Evolutionary conservation across 129 eudicot species (phyloP), one percentile per base, ranked within the genome.

Genomic region (Tanacetum coccineum): DNA sequence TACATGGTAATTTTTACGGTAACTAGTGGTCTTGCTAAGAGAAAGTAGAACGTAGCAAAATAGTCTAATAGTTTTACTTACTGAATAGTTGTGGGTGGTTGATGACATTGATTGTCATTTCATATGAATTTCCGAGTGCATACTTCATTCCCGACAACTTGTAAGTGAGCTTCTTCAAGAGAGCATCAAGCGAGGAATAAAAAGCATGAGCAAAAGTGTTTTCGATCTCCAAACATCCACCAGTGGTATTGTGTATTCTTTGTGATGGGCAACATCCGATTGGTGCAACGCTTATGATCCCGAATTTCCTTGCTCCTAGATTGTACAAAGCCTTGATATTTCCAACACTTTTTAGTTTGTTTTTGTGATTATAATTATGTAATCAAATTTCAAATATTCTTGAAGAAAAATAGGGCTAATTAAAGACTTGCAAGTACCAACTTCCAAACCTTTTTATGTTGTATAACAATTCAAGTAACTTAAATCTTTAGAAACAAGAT

Each of bases 191-290:
- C 6, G 79, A 72, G 52, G 81, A 53, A 64, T 79, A 70, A 68
- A 84, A 87, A 45, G 70, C 15, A 32, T 42, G 22, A 49, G 88
- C 85, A 26, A 84, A 63, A 3, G 78, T 72, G 25, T 87, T 87
- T 53, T 55, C 56, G 1, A 76, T 61, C 59, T 72, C 86, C 30
- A 79, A 67, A 70, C 95, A 84, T 61, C 80, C 95, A 2, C 84
- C 79, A 1, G 75, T 74, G 19, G 70, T 59, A 4, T 74, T 79
- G 12, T 66, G 30, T n/a, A 81, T 32, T 63, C 95, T 79, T 39
- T 61, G 73, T 4, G 90, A 67, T 11, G 95, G 95, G 64, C 90
- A 84, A 77, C 95, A 87, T 42, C 95, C 90, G 0, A 87, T 30
- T 20, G 95, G 84, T 47, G 87, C 76, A 48, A 84, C 77, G 15